Evolutionary conservation across 805 yeast genomes (phyloP), one percentile per base, ranked within the genome.

Genomic region (Komagataella pastoris): DNA sequence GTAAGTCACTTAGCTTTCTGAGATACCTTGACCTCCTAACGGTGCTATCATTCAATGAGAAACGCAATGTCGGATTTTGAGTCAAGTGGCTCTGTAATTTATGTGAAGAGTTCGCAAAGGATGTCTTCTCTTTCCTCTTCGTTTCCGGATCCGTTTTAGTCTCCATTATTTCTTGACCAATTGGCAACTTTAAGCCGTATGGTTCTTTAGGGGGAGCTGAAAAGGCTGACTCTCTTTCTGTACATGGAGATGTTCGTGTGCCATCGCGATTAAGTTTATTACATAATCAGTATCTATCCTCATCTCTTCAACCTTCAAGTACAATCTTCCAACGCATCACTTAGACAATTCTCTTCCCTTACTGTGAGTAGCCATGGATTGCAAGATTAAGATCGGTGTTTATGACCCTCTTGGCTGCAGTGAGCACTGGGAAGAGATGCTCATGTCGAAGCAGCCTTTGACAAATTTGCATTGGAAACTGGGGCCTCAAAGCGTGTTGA

Each of bases 391-490:
- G 21, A 14, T 10, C 7, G 17, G 14, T 46, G 30, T 17, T 12
- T 47, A 5, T 36, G 45, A 24, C n/a, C 49, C 17, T 40, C 14
- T 14, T 43, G 40, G 6, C 8, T 23, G 24, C 49, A 12, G 18
- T 17, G 14, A 14, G 40, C 40, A 30, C 40, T 30, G 40, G 40
- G 40, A 30, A 30, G 40, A 30, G 40, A 10, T 14, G 7, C 61
- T 86, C 17, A 65, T 63, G 18, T 50, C 71, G 10, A 71, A 73
- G 50, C 68, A 83, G 2, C 83, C 81, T 2, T 68, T 87, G 24
- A 74, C 81, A 2, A 82, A 83, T 50, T 67, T 88, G 24, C 89
- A 85, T 59, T 86, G 95, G 93, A 76, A 74, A 56, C 64, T 68
- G 50, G 63, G 73, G 17, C 61, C 70, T 0, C 65, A 70, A 43